A percentile compares a stretch with the other conserved stretches of the same genome.
Evolutionary conservation across 75 land plant genomes (phyloP).

Genomic region (Larix kaempferi): DNA sequence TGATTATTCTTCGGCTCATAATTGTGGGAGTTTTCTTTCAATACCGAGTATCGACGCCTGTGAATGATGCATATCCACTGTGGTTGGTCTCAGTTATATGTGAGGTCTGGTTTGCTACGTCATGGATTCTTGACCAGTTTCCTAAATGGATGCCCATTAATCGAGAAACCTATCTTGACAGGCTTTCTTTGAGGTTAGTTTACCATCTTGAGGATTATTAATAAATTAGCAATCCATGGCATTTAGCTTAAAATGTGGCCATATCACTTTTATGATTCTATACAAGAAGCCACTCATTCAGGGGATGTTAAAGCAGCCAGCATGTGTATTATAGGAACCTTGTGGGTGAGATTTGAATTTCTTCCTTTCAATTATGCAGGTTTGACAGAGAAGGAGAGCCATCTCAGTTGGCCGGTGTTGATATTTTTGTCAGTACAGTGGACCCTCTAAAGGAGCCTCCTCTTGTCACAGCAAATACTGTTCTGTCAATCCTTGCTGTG

Average conservation of each 20-base stretch:
- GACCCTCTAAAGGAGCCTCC: slow-evolving; percentile 89
- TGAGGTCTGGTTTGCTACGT: slow-evolving; percentile 82
- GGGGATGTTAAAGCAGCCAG: background rate
- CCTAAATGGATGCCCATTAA: slow-evolving; percentile 82
- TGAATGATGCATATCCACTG: slow-evolving; percentile 63
- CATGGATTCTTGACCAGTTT: slow-evolving; percentile 84
- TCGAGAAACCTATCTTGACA: slow-evolving; percentile 74
- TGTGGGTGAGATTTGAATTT: no score
- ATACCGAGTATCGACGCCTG: slow-evolving; percentile 64
- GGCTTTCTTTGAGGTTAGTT: slow-evolving; percentile 63
- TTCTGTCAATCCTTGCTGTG: slow-evolving; percentile 78
- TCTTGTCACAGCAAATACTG: slow-evolving; percentile 78
- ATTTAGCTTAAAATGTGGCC: background rate
- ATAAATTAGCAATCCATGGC: background rate
- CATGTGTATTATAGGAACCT: background rate
- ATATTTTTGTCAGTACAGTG: slow-evolving; percentile 77
- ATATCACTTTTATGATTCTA: background rate
- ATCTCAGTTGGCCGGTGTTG: slow-evolving; percentile 64
- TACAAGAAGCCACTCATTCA: background rate
- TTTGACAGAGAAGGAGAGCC: slow-evolving; percentile 77
- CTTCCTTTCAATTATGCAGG: slow-evolving; percentile 17
- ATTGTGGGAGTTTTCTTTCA: slow-evolving; percentile 75
- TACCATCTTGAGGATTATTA: background rate
- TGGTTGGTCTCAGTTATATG: slow-evolving; percentile 85
- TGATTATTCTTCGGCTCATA: slow-evolving; percentile 75